Evolutionary conservation across 257 asterid species (phyloP), one percentile per base, ranked within the genome.

Genomic region (Cordia subcordata): DNA sequence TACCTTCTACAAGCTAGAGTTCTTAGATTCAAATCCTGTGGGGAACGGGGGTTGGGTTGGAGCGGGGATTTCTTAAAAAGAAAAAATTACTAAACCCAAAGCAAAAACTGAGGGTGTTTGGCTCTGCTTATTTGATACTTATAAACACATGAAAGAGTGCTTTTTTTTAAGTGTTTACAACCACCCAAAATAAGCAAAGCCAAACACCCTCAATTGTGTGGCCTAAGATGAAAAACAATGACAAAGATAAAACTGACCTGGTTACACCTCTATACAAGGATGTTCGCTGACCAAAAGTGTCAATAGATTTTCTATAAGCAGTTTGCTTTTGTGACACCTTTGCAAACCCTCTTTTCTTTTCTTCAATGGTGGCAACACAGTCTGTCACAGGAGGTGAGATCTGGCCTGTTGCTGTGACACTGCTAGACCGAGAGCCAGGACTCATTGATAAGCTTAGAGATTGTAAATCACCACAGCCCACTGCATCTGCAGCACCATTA

Each of bases 201-300:
- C n/a, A n/a, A n/a, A n/a, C n/a, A n/a, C n/a, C n/a, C n/a, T n/a
- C n/a, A n/a, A n/a, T n/a, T n/a, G n/a, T 32, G 46, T 13, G 15
- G 53, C n/a, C 23, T 8, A 11, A 42, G 10, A 2, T 16, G 35
- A 50, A 42, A 11, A 42, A 11, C 47, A 10, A 10, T 10, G 10
- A 42, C 5, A 42, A 42, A 42, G 20, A 6, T 1, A 1, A 55
- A 20, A 67, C 59, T 35, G 38, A 91, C 96, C 96, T 85, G 13
- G 96, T 88, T 19, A 91, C 96, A 15, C 98, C 98, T 83, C 98
- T 79, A 58, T 83, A 91, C 93, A 88, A 96, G 56, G 98, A 91
- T 0, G 98, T 91, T 66, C 98, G 83, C 52, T 91, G 98, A 5
- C 98, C 98, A 60, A 91, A 91, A 18, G 98, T 91, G 66, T 88